Base-by-base conservation (phyloP, 257 asterid species). In the Ophiorrhiza pumila region DNA sequence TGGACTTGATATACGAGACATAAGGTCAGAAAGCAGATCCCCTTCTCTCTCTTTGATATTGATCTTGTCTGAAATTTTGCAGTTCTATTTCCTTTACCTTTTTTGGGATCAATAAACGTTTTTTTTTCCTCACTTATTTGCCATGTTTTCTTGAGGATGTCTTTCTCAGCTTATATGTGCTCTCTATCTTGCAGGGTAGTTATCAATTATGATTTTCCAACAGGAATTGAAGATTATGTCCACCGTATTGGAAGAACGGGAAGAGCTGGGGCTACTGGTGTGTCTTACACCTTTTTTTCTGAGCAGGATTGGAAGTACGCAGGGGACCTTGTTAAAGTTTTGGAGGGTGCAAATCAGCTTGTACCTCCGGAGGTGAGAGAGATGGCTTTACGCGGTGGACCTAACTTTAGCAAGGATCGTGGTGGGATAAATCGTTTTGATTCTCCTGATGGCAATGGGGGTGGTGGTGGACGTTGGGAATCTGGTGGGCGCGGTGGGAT, bases 221-320 rank as follows among this genome's bases (percentile, higher is more conserved):
- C 96, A 59, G 98, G 98, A 58, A 72, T 93, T 57, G 98, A 93
- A 76, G 98, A 93, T 86, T 93, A 93, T 79, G 98, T 93, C 77
- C 98, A 93, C 68, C 96, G 97, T 57, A 93, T 93, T 68, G 98
- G 98, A 79, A 87, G 97, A 83, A 93, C 98, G 45, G 98, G 97
- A 58, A 84, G 98, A 77, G 98, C 98, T 73, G 98, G 98, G 69
- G 98, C 98, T 43, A 88, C 98, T 1, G 98, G 98, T 37, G 47
- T 91, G 29, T 61, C 98, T 12, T 88, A 87, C 71, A 93, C 98
- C 37, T 93, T 93, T 79, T 85, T 93, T 84, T 89, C 97, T 27
- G 96, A 93, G 68, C 98, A 91, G 82, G 98, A 93, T 79, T 91
- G 96, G 96, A 93, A 91, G 77, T 78, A 88, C 64, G 97, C 97